Conservation (phyloP, 495 filamentous ascomycete species). For the Annulohypoxylon maeteangense region DNA sequence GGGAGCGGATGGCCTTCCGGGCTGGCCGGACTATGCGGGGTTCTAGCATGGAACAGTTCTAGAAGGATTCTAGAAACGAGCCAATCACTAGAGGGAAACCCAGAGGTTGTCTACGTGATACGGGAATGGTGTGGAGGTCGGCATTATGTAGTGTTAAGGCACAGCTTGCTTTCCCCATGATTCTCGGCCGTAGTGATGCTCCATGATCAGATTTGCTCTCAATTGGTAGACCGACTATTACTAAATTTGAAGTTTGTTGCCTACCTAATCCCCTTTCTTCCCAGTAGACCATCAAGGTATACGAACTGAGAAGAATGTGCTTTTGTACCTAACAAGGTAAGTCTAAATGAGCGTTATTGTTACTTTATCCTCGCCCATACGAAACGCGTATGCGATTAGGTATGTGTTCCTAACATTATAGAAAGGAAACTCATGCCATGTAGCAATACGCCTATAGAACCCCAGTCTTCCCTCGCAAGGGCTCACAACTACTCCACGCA, state of each 20-base stretch:
- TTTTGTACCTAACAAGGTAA: not conserved
- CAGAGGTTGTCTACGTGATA: not conserved
- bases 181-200: not conserved
- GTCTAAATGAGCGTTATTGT: conserved; percentile 1
- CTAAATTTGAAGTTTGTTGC: too few species aligned
- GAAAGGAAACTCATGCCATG: not conserved
- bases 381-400: not conserved
- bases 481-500: not conserved
- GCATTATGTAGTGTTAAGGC: too few species aligned
- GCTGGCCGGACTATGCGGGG: not conserved
- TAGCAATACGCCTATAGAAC: conserved; percentile 9
- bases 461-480: not conserved
- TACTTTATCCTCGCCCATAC: not conserved
- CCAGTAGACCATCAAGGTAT: not conserved
- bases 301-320: not conserved
- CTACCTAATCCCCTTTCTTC: not conserved
- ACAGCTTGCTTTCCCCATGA: not conserved
- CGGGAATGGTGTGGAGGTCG: not conserved
- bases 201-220: not conserved
- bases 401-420: not conserved
- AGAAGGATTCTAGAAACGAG: not conserved
- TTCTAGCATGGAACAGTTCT: not conserved
- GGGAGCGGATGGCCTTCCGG: not conserved
- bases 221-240: too few species aligned
- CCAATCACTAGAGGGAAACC: not conserved